Evolutionary conservation across 139 green algal species (phyloP).

Genomic region (Eudorina sp.): DNA sequence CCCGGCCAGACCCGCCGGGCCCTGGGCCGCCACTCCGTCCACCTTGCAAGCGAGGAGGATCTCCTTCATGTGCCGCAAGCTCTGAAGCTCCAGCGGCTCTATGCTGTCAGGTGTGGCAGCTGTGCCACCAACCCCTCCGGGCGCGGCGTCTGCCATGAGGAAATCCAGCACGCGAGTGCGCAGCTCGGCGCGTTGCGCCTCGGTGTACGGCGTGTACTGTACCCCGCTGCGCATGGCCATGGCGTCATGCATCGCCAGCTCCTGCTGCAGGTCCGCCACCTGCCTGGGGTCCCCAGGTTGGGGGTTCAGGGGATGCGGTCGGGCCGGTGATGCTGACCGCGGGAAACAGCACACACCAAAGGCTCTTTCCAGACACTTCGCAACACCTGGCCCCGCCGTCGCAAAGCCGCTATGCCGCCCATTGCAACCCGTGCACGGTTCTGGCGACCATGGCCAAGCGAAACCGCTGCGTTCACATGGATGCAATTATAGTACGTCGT

Average conservation of each 20-base stretch:
- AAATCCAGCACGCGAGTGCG: constrained; percentile 45
- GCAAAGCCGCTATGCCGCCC: too few relatives aligned
- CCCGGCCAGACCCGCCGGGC: too few relatives aligned
- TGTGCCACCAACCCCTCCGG: background rate
- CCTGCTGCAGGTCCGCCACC: constrained; percentile 67
- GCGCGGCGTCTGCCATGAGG: background rate
- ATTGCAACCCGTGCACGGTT: too few relatives aligned
- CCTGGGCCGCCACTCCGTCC: background rate
- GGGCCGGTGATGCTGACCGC: too few relatives aligned
- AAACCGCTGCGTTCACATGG: too few relatives aligned
- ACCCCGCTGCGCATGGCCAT: constrained; percentile 52
- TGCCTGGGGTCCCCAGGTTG: constrained; percentile 50
- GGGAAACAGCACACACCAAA: too few relatives aligned
- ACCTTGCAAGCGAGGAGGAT: constrained; percentile 51
- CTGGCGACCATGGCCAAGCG: too few relatives aligned
- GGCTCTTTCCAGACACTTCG: too few relatives aligned
- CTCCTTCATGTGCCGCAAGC: constrained; percentile 60
- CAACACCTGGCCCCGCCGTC: too few relatives aligned
- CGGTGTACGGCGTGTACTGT: constrained; percentile 57
- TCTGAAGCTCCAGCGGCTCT: constrained; percentile 58
- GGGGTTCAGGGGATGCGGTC: too few relatives aligned
- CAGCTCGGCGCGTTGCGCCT: constrained; percentile 48
- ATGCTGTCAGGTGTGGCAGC: constrained; percentile 23
- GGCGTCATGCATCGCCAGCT: constrained; percentile 70
- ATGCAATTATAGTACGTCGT: too few relatives aligned